Base-by-base conservation (phyloP, 1,139 yeast genomes). In the Scheffersomyces cryptocercus region DNA sequence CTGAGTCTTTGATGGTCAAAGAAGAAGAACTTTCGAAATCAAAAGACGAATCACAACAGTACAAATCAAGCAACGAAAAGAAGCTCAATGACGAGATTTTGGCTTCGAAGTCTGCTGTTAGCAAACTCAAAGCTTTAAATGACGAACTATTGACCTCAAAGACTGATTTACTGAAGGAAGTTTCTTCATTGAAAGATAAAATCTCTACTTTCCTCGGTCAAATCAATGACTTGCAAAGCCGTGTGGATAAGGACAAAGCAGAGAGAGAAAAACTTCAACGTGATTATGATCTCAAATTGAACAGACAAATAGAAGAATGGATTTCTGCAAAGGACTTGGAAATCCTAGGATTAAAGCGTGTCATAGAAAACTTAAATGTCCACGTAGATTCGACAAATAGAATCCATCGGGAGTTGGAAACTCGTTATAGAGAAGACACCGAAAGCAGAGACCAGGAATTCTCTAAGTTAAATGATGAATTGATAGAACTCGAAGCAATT, bases 231-330 rank as follows among this genome's bases (percentile, higher is more conserved):
- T 43, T 41, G 43, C 37, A 37, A 12, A 12, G 24, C 7, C 34
- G 45, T 5, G 47, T 59, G 37, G 39, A 45, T 33, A 31, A 38
- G 3, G 38, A 42, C 3, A 46, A 30, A 14, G 40, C 43, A 4
- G 61, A 56, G 35, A 49, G 46, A 35, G 48, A 45, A n/a, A 42
- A 54, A 30, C 38, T 59, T 34, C 62, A 59, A 35, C 48, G 53
- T 36, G 56, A 62, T 13, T 63, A 59, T 46, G 61, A 65, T 9
- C 61, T 59, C 51, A 61, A 62, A 37, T 58, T 67, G 48, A 68
- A 66, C 45, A 43, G 48, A 11, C 61, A 62, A 44, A 55, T 70
- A 40, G 74, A 70, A 47, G 54, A 49, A 32, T 46, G 65, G 34
- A 53, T 64, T 11, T 61, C 62, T 2, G 54, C 55, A n/a, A 59